Evolutionary conservation across 2,329 filamentous ascomycete species (phyloP), one percentile per base, ranked within the genome.

Genomic region (Penicillium hordei): DNA sequence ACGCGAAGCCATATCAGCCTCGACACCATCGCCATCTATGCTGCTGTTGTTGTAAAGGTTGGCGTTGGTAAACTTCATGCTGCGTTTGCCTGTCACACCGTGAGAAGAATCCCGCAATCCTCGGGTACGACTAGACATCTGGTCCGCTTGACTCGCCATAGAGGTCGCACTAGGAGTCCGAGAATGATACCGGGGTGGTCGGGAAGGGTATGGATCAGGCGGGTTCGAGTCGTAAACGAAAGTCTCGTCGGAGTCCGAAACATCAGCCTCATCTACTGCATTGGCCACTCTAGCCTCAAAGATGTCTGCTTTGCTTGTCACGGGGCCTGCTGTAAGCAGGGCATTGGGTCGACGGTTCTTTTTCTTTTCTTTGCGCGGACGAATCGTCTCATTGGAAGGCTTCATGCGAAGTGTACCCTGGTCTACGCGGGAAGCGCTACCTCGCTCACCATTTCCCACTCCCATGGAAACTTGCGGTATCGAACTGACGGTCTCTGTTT

Each of bases 181-280:
- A 21, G 93, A 97, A 76, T 97, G 93, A 74, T 93, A 91, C 60
- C 92, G 85, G 62, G 86, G 84, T 51, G 91, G 90, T 51, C 83
- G 79, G 40, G 70, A 64, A 31, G 82, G 76, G 57, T 73, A 80
- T 25, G 81, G 78, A 64, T 87, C 86, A 15, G 83, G 82, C 10
- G 93, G 94, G 70, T 99, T 99, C 27, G 94, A 97, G 75, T 99
- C 94, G 77, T 99, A 99, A 17, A 99, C 94, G 75, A 97, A 99
- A 0, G 94, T 97, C 76, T 97, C 94, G 69, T 97, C 94, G 1
- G 93, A 97, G 73, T 99, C 94, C 7, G 93, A 97, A 13, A 93
- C 96, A 74, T 97, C 90, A 44, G 91, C 92, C 74, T 97, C 93
- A 72, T 97, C 93, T 52, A 99, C 92, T 9, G 93, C 93, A 73